Evolutionary conservation across 441 rosid genomes (phyloP), one percentile per base, ranked within the genome.

Genomic region (Flueggea neowawraea): DNA sequence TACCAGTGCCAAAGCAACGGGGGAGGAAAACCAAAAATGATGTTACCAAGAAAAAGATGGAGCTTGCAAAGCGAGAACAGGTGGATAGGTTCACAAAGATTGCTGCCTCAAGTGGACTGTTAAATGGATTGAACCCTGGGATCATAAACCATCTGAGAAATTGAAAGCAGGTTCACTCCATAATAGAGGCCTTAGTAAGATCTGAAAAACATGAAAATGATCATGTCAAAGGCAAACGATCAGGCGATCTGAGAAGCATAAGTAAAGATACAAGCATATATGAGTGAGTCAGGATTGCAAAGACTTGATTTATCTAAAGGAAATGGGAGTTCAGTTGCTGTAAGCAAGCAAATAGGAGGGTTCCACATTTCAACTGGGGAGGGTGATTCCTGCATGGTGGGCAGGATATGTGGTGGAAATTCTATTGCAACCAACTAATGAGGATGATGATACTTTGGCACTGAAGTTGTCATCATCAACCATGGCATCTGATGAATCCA

Each of bases 101-200:
- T 60, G 84, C 96, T 17, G 91, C 96, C 22, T 97, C 99, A 1
- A 94, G 95, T 73, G 97, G 96, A 48, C 78, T 91, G 73, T 84
- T 94, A 64, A 89, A 84, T 54, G 96, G 80, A 49, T 63, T 91
- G 76, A 94, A 89, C 71, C 99, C 96, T 0, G 96, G 97, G 47
- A 94, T 94, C 57, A 89, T 94, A 69, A 89, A 84, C 78, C 93
- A 87, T 67, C 90, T 95, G 52, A 84, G 99, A 67, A 91, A 82
- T 55, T 86, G 74, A 72, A 84, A 82, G 67, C 99, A 95, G 70
- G 99, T 95, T 45, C 93, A 82, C 71, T 87, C 99, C 43, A 82
- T 95, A 39, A 91, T 95, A 58, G 92, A 89, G 80, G 85, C 96
- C 47, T 36, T 93, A 56, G 87, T 88, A 55, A 82, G 82, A 74